These are phyloP conservation scores for Fusarium papillatum DNA, from an alignment of 2,329 filamentous ascomycete species.

Conservation along the genomic window DNA sequence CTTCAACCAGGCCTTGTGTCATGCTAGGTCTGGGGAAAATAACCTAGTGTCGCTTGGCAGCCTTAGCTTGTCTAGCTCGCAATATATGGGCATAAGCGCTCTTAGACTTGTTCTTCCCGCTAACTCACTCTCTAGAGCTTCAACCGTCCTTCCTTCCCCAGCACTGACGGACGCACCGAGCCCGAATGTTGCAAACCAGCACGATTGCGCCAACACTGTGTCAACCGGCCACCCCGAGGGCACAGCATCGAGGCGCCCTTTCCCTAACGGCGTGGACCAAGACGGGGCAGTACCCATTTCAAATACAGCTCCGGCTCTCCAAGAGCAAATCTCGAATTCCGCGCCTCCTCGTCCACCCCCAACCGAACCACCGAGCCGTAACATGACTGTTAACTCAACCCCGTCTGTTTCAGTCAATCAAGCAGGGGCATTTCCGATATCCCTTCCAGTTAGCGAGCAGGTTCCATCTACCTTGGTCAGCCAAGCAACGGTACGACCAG, in stretches of 20 bases:
- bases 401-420: conserved; percentile 1
- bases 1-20: not conserved
- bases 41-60: conserved; percentile 6
- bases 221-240: conserved; percentile 25
- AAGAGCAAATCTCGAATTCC: not conserved
- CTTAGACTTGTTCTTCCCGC: conserved; percentile 10
- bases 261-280: conserved; percentile 21
- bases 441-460: not conserved
- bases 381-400: not conserved
- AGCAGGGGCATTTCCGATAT: not conserved
- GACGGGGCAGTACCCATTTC: conserved; percentile 11
- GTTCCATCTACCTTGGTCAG: not conserved
- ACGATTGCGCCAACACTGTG: conserved; percentile 50
- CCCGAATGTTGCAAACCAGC: conserved; percentile 53
- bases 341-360: not conserved
- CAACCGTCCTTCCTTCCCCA: conserved; percentile 69
- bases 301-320: conserved; percentile 16
- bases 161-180: conserved; percentile 73
- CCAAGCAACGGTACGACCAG: conserved; percentile 7
- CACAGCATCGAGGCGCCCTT: conserved; percentile 10
- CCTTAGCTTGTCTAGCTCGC: conserved; percentile 11
- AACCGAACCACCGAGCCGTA: conserved; percentile 6
- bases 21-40: not conserved
- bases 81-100: conserved; percentile 1
- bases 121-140: conserved; percentile 35